phyloP scores from a whole-genome alignment of 2,329 filamentous ascomycete genomes.

The Ascochyta koolunga region DNA sequence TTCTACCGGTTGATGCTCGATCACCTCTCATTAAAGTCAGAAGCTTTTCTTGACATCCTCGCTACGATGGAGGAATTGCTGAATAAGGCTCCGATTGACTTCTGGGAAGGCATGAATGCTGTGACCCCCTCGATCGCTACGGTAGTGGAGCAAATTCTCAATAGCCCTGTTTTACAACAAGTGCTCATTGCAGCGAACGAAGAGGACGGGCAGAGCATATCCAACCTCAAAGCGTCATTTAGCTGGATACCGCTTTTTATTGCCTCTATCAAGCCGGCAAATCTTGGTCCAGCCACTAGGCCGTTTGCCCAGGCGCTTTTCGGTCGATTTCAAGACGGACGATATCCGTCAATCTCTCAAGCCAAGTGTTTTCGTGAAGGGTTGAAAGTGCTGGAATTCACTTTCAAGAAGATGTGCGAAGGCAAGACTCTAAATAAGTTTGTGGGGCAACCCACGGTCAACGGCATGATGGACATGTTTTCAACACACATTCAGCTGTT shows the following conservation, averaged over 20 bases:
- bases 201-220: slow-evolving; percentile 58
- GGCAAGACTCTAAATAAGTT: slow-evolving; percentile 42
- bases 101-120: slow-evolving; percentile 87
- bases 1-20: slow-evolving; percentile 65
- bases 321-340: slow-evolving; percentile 63
- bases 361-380: slow-evolving; percentile 69
- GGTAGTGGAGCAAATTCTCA: slow-evolving; percentile 83
- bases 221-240: slow-evolving; percentile 68
- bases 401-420: slow-evolving; percentile 43
- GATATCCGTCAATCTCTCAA: slow-evolving; percentile 63
- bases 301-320: slow-evolving; percentile 79
- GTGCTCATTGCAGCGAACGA: slow-evolving; percentile 59
- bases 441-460: slow-evolving; percentile 49
- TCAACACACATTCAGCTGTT: slow-evolving; percentile 60
- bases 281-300: slow-evolving; percentile 79
- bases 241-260: slow-evolving; percentile 82
- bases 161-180: slow-evolving; percentile 69
- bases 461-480: slow-evolving; percentile 69
- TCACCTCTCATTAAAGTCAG: slow-evolving; percentile 61
- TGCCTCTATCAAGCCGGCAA: slow-evolving; percentile 74
- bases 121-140: slow-evolving; percentile 79
- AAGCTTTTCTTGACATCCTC: slow-evolving; percentile 71
- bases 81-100: slow-evolving; percentile 75
- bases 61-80: slow-evolving; percentile 74
- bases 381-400: slow-evolving; percentile 43